Conservation (phyloP, 1,284 basidiomycete genomes). For the Tranzscheliella williamsii region DNA sequence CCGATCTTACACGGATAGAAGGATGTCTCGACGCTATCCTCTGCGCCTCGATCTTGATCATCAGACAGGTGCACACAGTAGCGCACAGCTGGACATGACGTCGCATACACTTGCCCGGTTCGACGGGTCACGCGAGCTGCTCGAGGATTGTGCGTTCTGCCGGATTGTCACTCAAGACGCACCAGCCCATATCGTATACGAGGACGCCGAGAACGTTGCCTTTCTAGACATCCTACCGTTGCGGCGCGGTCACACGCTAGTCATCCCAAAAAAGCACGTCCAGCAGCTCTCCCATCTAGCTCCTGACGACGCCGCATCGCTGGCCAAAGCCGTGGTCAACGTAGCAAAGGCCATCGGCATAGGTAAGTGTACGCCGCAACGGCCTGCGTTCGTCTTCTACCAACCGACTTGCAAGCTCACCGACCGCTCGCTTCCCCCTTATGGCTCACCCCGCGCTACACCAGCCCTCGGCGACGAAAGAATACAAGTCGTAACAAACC, state of each 20-base stretch:
- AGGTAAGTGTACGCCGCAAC: conserved; percentile 31
- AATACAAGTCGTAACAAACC: conserved; percentile 60
- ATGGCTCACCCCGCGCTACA: too few relatives aligned
- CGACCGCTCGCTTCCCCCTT: too few relatives aligned
- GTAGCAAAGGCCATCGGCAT: conserved; percentile 31
- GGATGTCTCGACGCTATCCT: too few relatives aligned
- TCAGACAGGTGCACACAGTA: too few relatives aligned
- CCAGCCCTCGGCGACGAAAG: conserved; percentile 43
- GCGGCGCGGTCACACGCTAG: conserved; percentile 63
- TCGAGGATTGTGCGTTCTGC: conserved; percentile 38
- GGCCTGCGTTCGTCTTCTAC: too few relatives aligned
- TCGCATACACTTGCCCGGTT: conserved; percentile 34
- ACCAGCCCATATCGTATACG: conserved; percentile 31
- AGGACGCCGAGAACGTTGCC: conserved; percentile 69
- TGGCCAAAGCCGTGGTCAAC: conserved; percentile 26
- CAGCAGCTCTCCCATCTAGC: conserved; percentile 11
- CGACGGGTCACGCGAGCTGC: conserved; percentile 14
- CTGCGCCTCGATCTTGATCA: too few relatives aligned
- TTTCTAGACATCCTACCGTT: conserved; percentile 76
- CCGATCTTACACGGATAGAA: neutral
- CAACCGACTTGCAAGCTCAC: too few relatives aligned
- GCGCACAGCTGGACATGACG: conserved; percentile 25
- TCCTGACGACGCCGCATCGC: conserved; percentile 10
- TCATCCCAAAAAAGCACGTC: conserved; percentile 39
- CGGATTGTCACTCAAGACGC: conserved; percentile 13